Conservation (phyloP, 179 eudicot genomes). For the Patellifolia procumbens region DNA sequence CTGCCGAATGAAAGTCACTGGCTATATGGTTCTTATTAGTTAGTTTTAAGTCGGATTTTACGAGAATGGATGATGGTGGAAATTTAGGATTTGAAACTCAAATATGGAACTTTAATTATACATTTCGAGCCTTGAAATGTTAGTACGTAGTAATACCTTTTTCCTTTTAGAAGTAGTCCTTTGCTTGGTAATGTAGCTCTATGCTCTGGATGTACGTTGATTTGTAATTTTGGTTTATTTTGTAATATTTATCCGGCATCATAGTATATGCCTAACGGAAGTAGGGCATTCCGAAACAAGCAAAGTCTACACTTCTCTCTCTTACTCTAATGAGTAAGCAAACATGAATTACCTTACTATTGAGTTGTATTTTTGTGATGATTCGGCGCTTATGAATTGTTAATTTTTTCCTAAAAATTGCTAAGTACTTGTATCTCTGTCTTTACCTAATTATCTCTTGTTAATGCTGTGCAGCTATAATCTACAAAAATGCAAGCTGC, state of each 20-base stretch:
- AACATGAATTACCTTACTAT: too few relatives aligned
- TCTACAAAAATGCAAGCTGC: conserved; percentile 40
- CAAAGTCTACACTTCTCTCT: too few relatives aligned
- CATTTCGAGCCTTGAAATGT: background rate
- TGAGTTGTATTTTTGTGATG: background rate
- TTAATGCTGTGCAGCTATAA: conserved; percentile 12
- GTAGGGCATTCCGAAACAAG: too few relatives aligned
- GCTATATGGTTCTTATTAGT: background rate
- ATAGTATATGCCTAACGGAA: background rate
- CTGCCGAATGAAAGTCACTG: too few relatives aligned
- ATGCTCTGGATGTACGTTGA: background rate
- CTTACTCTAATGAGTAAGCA: too few relatives aligned
- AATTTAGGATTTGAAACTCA: background rate
- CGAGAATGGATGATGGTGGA: background rate
- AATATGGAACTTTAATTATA: background rate
- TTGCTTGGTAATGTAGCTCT: too few relatives aligned
- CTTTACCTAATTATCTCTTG: background rate
- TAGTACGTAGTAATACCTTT: background rate
- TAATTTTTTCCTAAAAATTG: background rate
- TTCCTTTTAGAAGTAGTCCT: too few relatives aligned
- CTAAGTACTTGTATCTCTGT: background rate
- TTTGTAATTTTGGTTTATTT: background rate
- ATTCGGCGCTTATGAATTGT: background rate
- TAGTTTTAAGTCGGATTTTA: background rate
- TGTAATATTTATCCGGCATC: background rate